Evolutionary conservation across 73 alveolate genomes (phyloP).

Genomic region (Tetrahymena malaccensis): DNA sequence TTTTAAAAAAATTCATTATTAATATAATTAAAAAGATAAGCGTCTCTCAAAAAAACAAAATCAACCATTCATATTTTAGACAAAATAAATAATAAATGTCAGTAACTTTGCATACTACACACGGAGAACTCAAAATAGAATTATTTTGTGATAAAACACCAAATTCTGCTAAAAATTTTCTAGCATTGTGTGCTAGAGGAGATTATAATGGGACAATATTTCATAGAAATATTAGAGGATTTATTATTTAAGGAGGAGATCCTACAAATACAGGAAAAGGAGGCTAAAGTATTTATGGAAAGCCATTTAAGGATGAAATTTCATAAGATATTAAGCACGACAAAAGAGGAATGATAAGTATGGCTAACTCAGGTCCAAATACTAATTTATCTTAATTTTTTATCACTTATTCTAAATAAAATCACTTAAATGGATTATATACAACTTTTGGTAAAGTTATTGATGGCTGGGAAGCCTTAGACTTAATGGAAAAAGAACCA

Average conservation of each 20-base stretch:
- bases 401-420: slow-evolving; percentile 59
- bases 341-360: slow-evolving; percentile 55
- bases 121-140: slow-evolving; percentile 58
- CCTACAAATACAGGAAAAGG: slow-evolving; percentile 72
- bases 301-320: slow-evolving; percentile 53
- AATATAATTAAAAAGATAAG: neutral
- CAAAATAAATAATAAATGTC: slow-evolving; percentile 27
- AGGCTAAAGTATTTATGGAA: slow-evolving; percentile 52
- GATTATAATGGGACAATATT: slow-evolving; percentile 42
- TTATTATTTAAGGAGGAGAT: slow-evolving; percentile 66
- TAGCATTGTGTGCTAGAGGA: slow-evolving; percentile 50
- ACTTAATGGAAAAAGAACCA: slow-evolving; percentile 54
- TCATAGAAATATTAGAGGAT: slow-evolving; percentile 61
- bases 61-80: neutral
- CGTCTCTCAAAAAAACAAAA: neutral
- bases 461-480: slow-evolving; percentile 62
- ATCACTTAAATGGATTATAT: slow-evolving; percentile 50
- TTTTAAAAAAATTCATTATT: neutral
- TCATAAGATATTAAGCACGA: slow-evolving; percentile 47
- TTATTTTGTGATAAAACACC: slow-evolving; percentile 51
- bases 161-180: slow-evolving; percentile 44
- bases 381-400: slow-evolving; percentile 55
- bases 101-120: slow-evolving; percentile 49
- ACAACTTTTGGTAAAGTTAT: slow-evolving; percentile 55
- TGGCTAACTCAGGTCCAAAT: slow-evolving; percentile 60